A percentile compares a stretch with the other conserved stretches of the same genome.
These are phyloP conservation scores for Penicillium sp. DNA, from an alignment of 2,329 filamentous ascomycete species.

Conservation along the genomic window DNA sequence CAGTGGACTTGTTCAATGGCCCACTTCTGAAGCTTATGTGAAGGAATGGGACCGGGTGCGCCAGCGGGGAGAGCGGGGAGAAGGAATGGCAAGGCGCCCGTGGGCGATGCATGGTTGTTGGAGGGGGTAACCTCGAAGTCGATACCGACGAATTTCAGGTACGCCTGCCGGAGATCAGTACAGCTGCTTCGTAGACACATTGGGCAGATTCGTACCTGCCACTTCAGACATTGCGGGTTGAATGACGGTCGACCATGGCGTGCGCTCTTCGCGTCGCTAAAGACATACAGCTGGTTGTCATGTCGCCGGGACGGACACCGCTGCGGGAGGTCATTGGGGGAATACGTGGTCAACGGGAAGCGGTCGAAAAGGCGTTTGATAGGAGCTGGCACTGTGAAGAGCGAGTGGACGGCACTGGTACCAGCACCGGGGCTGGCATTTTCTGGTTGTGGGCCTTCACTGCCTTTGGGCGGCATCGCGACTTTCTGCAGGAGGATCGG, in stretches of 20 bases:
- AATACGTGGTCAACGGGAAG: slow-evolving; percentile 76
- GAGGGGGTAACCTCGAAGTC: slow-evolving; percentile 67
- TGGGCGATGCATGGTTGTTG: slow-evolving; percentile 90
- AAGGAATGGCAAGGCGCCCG: slow-evolving; percentile 84
- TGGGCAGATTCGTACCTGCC: slow-evolving; percentile 65
- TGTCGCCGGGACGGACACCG: slow-evolving; percentile 51
- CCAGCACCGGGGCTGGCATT: background rate
- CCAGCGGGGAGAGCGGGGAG: slow-evolving; percentile 54
- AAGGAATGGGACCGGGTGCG: slow-evolving; percentile 52
- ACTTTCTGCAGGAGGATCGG: slow-evolving; percentile 2
- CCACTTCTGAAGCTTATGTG: slow-evolving; percentile 69
- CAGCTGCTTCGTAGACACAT: background rate
- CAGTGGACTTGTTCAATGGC: slow-evolving; percentile 52
- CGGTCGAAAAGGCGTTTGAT: slow-evolving; percentile 79
- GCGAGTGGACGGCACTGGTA: slow-evolving; percentile 27
- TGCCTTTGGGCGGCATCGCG: slow-evolving; percentile 28
- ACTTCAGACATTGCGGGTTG: slow-evolving; percentile 92
- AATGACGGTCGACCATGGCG: slow-evolving; percentile 67
- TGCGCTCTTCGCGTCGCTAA: slow-evolving; percentile 65
- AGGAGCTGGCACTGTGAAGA: slow-evolving; percentile 59
- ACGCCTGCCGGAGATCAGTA: slow-evolving; percentile 58
- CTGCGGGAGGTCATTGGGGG: slow-evolving; percentile 70
- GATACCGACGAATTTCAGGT: slow-evolving; percentile 73
- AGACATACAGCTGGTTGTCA: slow-evolving; percentile 70
- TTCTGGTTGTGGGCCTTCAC: slow-evolving; percentile 23